These are phyloP conservation scores for Helenozyma rhizophorensis DNA, from an alignment of 805 yeast species.

Conservation along the genomic window DNA sequence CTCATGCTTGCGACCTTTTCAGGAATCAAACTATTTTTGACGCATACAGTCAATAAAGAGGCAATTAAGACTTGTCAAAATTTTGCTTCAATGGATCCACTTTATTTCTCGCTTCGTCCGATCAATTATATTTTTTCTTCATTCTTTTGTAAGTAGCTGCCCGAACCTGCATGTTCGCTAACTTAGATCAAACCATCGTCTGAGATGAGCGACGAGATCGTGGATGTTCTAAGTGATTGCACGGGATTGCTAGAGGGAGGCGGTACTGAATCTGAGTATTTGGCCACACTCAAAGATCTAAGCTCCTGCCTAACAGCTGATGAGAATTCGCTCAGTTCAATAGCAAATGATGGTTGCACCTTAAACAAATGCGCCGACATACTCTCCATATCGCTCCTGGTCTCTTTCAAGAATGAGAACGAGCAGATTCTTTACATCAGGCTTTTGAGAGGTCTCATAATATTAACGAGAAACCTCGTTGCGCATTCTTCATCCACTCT, in stretches of 20 bases:
- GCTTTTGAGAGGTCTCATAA: constrained; percentile 41
- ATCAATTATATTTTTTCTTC: too few species aligned
- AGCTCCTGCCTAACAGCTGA: too few species aligned
- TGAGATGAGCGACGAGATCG: too few species aligned
- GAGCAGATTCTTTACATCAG: constrained; percentile 20
- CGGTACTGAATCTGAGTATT: not conserved
- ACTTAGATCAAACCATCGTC: too few species aligned
- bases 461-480: constrained; percentile 47
- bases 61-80: too few species aligned
- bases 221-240: not conserved
- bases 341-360: constrained; percentile 1
- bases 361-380: constrained; percentile 6
- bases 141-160: too few species aligned
- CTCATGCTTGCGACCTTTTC: constrained; percentile 33
- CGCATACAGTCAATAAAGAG: not conserved
- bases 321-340: too few species aligned
- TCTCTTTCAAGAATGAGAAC: not conserved
- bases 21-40: not conserved
- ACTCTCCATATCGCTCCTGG: constrained; percentile 8
- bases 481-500: constrained; percentile 16
- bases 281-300: too few species aligned
- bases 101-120: too few species aligned
- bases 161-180: too few species aligned
- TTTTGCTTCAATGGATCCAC: too few species aligned
- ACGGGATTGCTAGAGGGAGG: not conserved